Evolutionary conservation across 441 rosid species (phyloP), one percentile per base, ranked within the genome.

Genomic region (Aquilaria agallochum): DNA sequence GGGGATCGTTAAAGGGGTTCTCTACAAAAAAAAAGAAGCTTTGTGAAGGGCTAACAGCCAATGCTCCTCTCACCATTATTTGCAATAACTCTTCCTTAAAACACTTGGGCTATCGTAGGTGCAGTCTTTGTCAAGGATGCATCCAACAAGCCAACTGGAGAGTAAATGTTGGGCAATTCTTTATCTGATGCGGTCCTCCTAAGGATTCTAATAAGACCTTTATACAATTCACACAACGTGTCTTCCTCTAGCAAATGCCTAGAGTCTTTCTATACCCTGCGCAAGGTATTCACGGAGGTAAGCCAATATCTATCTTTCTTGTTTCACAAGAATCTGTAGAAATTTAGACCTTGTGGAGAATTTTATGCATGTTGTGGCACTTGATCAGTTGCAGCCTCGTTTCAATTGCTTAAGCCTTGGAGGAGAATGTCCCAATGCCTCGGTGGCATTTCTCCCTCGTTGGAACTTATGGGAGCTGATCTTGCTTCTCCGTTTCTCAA

Each of bases 231-330:
- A 20, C 13, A 31, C 2, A 46, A 58, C 9, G 60, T 60, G 7
- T 11, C 52, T 5, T 45, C 64, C 3, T 2, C 63, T 11, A 44
- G 54, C 52, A 31, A 34, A 58, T 46, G 63, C 58, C 54, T 69
- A 13, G 68, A 69, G 53, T 63, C 63, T 9, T 69, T 69, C 49
- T 69, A 69, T 31, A 46, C 67, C 5, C 31, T 69, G 14, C 62
- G 60, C 14, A 58, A 47, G 73, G 68, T 63, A 47, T 58, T 33
- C 15, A 4, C 14, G 31, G 11, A 7, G 2, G 15, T 20, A 20
- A 20, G 27, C 27, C 27, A 20, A 20, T 20, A 20, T 20, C 27
- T 20, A 20, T 6, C 12, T 7, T 5, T 6, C 31, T 30, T 7
- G 62, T 31, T 59, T 34, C 53, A 59, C 12, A 33, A 59, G 62